Conservation (phyloP, 1,284 basidiomycete genomes). For the Erythrobasidium hasegawianum region DNA sequence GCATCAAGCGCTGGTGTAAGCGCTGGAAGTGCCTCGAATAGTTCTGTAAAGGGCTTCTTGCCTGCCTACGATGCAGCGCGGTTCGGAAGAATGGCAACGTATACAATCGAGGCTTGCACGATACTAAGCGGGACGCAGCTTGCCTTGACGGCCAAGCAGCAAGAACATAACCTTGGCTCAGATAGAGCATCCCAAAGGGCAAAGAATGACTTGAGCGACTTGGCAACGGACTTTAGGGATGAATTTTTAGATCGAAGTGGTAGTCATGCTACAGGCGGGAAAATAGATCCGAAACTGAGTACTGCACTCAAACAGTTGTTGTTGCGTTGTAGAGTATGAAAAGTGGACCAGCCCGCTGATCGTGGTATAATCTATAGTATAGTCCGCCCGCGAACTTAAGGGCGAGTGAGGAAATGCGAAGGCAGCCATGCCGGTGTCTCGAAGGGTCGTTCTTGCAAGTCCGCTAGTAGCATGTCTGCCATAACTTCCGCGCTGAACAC, state of each 20-base stretch:
- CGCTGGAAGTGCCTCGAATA: background rate
- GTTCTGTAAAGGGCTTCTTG: background rate
- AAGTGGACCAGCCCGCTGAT: background rate
- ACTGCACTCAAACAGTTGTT: slow-evolving; percentile 12
- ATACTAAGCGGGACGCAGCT: slow-evolving; percentile 28
- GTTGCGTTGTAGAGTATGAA: background rate
- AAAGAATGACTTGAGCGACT: slow-evolving; percentile 23
- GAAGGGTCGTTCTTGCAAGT: slow-evolving; percentile 56
- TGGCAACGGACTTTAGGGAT: slow-evolving; percentile 23
- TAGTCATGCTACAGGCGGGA: background rate
- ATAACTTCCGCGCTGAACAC: slow-evolving; percentile 68
- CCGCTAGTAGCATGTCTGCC: slow-evolving; percentile 61
- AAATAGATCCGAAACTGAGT: slow-evolving; percentile 7
- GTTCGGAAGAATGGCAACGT: slow-evolving; percentile 1
- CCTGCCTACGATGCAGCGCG: background rate
- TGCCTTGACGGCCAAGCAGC: slow-evolving; percentile 24
- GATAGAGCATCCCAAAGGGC: slow-evolving; percentile 20
- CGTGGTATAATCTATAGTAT: background rate
- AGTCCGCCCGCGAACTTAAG: background rate
- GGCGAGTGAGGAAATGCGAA: slow-evolving; percentile 57
- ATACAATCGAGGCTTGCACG: slow-evolving; percentile 13
- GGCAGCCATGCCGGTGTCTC: slow-evolving; percentile 62
- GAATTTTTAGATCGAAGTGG: slow-evolving; percentile 24
- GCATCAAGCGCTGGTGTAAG: background rate
- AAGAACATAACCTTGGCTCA: slow-evolving; percentile 1